Conservation (phyloP, 2,329 filamentous ascomycete genomes). For the Teratosphaeria zuluensis region DNA sequence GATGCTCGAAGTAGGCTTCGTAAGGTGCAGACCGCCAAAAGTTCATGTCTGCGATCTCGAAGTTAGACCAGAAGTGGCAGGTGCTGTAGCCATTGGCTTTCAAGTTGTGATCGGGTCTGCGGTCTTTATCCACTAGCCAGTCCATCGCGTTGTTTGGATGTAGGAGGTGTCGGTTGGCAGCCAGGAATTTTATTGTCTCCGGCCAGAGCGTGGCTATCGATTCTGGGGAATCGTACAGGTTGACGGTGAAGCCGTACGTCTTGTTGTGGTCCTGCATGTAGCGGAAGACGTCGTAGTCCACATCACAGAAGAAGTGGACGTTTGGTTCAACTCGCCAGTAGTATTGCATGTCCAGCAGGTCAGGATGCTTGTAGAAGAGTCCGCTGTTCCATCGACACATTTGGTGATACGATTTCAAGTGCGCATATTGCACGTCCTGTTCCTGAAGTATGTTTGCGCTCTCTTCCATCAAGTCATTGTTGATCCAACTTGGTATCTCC, state of each 20-base stretch:
- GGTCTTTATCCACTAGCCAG: constrained; percentile 72
- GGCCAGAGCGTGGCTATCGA: constrained; percentile 87
- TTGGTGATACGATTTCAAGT: constrained; percentile 85
- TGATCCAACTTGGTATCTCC: constrained; percentile 87
- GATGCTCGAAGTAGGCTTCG: constrained; percentile 90
- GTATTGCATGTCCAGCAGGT: constrained; percentile 70
- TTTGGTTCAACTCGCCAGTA: constrained; percentile 99
- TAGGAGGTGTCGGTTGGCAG: constrained; percentile 65
- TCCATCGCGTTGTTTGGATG: constrained; percentile 75
- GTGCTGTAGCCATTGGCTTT: constrained; percentile 90
- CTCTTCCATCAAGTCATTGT: constrained; percentile 72
- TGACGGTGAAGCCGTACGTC: constrained; percentile 98
- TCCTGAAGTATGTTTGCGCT: constrained; percentile 75
- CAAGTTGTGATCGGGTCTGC: constrained; percentile 68
- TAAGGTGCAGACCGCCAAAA: constrained; percentile 90
- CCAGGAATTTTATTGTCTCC: constrained; percentile 85
- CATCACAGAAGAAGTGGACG: constrained; percentile 97
- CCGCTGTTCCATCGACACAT: constrained; percentile 99
- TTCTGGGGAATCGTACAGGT: constrained; percentile 82
- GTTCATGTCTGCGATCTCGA: constrained; percentile 86
- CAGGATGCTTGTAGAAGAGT: constrained; percentile 93
- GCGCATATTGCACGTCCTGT: constrained; percentile 81
- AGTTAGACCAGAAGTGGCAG: constrained; percentile 99
- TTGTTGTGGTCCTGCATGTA: constrained; percentile 99
- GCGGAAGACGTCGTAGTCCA: constrained; percentile 96